phyloP scores from a whole-genome alignment of 2,329 filamentous ascomycete species.

The Botrytis sinoallii region DNA sequence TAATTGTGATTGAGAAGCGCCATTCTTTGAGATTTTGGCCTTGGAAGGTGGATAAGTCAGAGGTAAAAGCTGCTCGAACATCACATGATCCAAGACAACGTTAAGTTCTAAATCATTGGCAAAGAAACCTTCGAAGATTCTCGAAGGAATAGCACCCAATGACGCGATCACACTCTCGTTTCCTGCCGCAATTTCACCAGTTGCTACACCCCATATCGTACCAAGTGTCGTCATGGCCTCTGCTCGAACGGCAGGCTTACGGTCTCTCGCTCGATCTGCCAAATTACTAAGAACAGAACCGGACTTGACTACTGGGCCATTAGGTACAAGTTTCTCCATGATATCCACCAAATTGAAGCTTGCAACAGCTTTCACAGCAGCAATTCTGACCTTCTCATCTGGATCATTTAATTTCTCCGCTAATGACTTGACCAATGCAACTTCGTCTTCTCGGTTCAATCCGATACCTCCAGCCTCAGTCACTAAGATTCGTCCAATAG shows the following conservation, averaged over 20 bases:
- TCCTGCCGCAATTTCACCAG: conserved; percentile 79
- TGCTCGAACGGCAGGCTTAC: conserved; percentile 73
- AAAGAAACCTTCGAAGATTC: conserved; percentile 84
- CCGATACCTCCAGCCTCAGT: conserved; percentile 90
- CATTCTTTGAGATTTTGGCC: conserved; percentile 59
- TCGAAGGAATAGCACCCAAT: conserved; percentile 78
- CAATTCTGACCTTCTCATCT: conserved; percentile 87
- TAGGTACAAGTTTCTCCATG: conserved; percentile 73
- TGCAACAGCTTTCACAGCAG: conserved; percentile 81
- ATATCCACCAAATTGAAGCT: conserved; percentile 78
- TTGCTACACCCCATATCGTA: conserved; percentile 90
- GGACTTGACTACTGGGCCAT: conserved; percentile 70
- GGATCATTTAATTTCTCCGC: conserved; percentile 79
- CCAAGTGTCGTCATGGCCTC: conserved; percentile 83
- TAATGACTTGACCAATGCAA: conserved; percentile 67
- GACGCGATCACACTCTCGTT: conserved; percentile 72
- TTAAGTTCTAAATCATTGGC: conserved; percentile 87
- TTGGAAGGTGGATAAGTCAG: conserved; percentile 78
- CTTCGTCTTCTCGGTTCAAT: conserved; percentile 78
- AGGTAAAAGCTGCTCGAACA: conserved; percentile 87
- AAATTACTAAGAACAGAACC: conserved; percentile 79
- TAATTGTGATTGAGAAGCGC: conserved; percentile 51
- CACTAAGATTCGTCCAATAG: conserved; percentile 79
- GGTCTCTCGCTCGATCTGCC: conserved; percentile 85
- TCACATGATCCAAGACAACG: conserved; percentile 74